These are phyloP conservation scores for Auricularia heimuer DNA, from an alignment of 768 basidiomycete genomes.

Conservation along the genomic window DNA sequence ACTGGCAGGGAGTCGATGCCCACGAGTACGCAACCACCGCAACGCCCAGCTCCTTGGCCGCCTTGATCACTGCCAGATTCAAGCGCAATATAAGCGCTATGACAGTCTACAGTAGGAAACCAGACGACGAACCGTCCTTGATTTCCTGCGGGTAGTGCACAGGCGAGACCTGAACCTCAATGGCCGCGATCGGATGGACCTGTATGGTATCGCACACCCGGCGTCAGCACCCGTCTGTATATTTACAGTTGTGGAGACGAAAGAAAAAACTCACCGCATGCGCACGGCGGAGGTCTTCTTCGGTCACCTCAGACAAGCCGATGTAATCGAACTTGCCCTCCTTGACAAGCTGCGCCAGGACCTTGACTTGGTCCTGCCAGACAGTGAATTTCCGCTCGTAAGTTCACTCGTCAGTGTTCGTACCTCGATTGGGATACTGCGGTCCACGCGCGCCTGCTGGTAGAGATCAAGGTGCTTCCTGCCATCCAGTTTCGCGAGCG, in stretches of 20 bases:
- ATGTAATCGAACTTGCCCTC: slow-evolving; percentile 54
- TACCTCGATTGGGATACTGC: slow-evolving; percentile 33
- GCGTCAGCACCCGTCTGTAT: neutral
- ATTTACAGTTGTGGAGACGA: neutral
- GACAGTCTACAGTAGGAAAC: neutral
- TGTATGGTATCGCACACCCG: neutral
- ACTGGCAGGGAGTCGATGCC: neutral
- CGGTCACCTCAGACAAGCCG: slow-evolving; percentile 46
- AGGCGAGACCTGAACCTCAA: slow-evolving; percentile 60
- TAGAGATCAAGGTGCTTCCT: slow-evolving; percentile 22
- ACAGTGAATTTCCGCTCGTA: neutral
- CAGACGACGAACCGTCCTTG: slow-evolving; percentile 25
- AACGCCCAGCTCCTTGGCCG: slow-evolving; percentile 44
- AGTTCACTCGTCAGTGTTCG: slow-evolving; percentile 12
- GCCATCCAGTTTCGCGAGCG: slow-evolving; percentile 5
- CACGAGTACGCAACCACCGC: slow-evolving; percentile 42
- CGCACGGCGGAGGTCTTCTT: slow-evolving; percentile 34
- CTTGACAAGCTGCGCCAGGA: slow-evolving; percentile 34
- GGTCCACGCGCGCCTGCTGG: slow-evolving; percentile 40
- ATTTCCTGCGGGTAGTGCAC: slow-evolving; percentile 48
- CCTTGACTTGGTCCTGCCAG: slow-evolving; percentile 15
- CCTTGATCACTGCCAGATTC: slow-evolving; percentile 33
- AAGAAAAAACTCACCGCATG: slow-evolving; percentile 23
- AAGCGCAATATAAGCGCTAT: neutral
- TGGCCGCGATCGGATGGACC: slow-evolving; percentile 43